Conservation (phyloP, 768 basidiomycete species). For the Kwoniella botswanensis region DNA sequence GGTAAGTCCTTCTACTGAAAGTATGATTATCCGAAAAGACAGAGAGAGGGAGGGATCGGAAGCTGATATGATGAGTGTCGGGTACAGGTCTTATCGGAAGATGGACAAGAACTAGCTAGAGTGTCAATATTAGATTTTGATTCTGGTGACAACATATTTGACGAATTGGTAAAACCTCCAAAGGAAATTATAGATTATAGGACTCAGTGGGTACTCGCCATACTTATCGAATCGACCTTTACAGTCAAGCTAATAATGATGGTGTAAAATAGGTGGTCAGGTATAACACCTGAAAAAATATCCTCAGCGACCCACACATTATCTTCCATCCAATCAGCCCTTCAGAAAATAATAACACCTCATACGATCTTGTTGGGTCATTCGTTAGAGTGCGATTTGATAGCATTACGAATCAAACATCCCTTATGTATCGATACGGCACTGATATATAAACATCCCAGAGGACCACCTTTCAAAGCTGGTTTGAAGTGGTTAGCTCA, state of each 20-base stretch:
- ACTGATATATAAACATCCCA: constrained; percentile 85
- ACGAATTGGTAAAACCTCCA: constrained; percentile 84
- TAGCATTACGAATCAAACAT: constrained; percentile 83
- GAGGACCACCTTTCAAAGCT: constrained; percentile 90
- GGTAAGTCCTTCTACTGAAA: constrained; percentile 63
- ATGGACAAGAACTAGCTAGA: constrained; percentile 85
- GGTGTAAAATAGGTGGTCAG: constrained; percentile 74
- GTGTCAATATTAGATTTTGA: constrained; percentile 81
- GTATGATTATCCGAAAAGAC: no score
- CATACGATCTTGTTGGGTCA: constrained; percentile 85
- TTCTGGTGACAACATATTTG: constrained; percentile 76
- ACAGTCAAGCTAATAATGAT: background rate
- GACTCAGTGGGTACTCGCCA: constrained; percentile 68
- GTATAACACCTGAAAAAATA: constrained; percentile 80
- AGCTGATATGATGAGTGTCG: background rate
- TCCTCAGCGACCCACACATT: constrained; percentile 75
- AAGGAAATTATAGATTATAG: constrained; percentile 88
- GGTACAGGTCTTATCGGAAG: constrained; percentile 79
- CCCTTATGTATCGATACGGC: constrained; percentile 90
- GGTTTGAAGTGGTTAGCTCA: constrained; percentile 96
- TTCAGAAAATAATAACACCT: constrained; percentile 57
- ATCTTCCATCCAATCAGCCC: constrained; percentile 72
- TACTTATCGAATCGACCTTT: no score
- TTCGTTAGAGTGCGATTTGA: constrained; percentile 92
- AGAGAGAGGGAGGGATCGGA: no score